A percentile compares a stretch with the other conserved stretches of the same genome.
phyloP scores from a whole-genome alignment of 306 rosid genomes.

The Castanopsis chinensis region DNA sequence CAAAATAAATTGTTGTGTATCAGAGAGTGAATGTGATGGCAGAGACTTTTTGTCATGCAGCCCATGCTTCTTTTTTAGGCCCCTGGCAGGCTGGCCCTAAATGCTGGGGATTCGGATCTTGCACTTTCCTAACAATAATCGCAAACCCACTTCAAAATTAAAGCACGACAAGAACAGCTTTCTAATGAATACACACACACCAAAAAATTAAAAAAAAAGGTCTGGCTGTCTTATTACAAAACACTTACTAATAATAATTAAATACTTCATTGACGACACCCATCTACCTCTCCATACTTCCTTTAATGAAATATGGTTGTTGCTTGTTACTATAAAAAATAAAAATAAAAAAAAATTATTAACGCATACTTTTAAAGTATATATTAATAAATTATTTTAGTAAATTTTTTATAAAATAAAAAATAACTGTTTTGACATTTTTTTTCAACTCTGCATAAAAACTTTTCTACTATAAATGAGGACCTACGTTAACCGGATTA shows the following conservation, averaged over 20 bases:
- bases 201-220: neutral
- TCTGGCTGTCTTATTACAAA: constrained; percentile 27
- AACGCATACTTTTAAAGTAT: fast-evolving
- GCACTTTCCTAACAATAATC: no score
- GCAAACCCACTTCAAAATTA: no score
- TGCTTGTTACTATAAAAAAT: no score
- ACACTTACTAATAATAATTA: constrained; percentile 29
- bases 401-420: fast-evolving
- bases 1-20: no score
- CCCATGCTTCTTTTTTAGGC: neutral
- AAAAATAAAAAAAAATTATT: no score
- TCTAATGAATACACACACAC: no score
- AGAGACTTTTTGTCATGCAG: neutral
- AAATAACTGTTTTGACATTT: no score
- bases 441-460: no score
- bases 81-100: neutral
- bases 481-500: no score
- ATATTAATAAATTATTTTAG: no score
- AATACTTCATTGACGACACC: constrained; percentile 17
- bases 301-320: constrained; percentile 9
- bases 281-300: constrained; percentile 28
- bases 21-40: neutral
- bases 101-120: no score
- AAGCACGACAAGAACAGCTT: constrained; percentile 1
- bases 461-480: no score